A percentile compares a stretch with the other conserved stretches of the same genome.
Evolutionary conservation across 2,329 filamentous ascomycete genomes (phyloP).

Genomic region (Xylariaceae sp.): DNA sequence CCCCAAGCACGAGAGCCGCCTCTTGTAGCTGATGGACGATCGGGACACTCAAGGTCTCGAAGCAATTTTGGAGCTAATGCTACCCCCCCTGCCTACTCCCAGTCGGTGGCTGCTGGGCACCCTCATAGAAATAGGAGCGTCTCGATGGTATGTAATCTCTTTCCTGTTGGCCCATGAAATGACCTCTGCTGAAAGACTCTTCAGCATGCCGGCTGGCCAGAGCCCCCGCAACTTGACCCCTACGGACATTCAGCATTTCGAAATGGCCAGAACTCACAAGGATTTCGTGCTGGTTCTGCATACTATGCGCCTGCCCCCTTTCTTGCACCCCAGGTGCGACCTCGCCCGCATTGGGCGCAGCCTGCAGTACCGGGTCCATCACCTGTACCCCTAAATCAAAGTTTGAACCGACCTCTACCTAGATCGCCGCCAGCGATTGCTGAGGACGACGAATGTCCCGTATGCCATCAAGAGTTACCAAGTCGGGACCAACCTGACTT

Average conservation of each 20-base stretch:
- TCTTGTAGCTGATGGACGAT: constrained; percentile 6
- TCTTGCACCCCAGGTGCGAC: no score
- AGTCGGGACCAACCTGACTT: constrained; percentile 50
- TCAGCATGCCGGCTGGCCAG: constrained; percentile 25
- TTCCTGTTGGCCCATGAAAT: neutral
- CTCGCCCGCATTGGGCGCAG: no score
- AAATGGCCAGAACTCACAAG: no score
- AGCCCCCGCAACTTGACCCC: constrained; percentile 27
- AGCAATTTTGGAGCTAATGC: constrained; percentile 31
- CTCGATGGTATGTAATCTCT: constrained; percentile 43
- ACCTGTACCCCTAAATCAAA: constrained; percentile 34
- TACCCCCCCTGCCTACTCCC: neutral
- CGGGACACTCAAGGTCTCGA: constrained; percentile 43
- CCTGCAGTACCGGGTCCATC: constrained; percentile 26
- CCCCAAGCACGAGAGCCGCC: constrained; percentile 40
- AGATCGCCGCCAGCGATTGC: constrained; percentile 47
- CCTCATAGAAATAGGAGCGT: constrained; percentile 42
- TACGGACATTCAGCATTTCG: no score
- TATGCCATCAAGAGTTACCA: constrained; percentile 70
- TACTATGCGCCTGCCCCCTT: no score
- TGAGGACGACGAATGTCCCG: constrained; percentile 76
- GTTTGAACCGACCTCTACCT: constrained; percentile 32
- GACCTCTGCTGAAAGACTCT: constrained; percentile 5
- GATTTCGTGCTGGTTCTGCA: no score
- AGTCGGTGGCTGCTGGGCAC: constrained; percentile 31